phyloP scores from a whole-genome alignment of 2,329 filamentous ascomycete genomes.

The Phialocephala sp. region DNA sequence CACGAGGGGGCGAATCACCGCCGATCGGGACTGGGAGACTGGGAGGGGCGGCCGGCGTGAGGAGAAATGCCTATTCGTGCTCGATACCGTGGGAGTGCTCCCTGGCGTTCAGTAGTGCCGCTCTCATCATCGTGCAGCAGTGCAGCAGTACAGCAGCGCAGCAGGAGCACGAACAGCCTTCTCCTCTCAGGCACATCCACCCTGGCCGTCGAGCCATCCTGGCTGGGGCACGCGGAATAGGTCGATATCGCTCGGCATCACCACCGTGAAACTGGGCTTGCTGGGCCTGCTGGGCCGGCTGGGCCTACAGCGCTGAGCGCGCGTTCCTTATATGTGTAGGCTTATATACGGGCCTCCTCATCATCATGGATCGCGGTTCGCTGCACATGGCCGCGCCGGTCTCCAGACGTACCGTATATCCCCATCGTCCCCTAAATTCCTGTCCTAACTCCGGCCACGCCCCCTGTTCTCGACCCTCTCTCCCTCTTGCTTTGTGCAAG shows the following conservation, averaged over 20 bases:
- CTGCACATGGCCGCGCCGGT: background rate
- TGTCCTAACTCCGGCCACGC: background rate
- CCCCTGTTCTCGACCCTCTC: background rate
- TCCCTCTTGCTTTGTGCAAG: background rate
- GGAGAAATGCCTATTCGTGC: too few relatives aligned
- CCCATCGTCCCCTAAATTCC: background rate
- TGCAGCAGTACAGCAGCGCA: background rate
- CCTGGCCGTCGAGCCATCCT: background rate
- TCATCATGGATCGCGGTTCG: background rate
- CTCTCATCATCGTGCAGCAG: background rate
- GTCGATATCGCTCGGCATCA: too few relatives aligned
- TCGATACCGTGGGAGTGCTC: too few relatives aligned
- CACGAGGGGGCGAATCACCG: background rate
- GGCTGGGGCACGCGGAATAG: background rate
- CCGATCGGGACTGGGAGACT: background rate
- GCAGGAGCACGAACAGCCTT: background rate
- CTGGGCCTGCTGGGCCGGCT: too few relatives aligned
- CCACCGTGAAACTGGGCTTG: too few relatives aligned
- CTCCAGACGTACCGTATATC: background rate
- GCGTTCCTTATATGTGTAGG: background rate
- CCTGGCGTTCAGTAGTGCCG: background rate
- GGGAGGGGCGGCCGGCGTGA: background rate
- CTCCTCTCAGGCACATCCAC: constrained; percentile 2
- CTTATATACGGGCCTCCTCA: background rate
- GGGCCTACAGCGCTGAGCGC: background rate